Base-by-base conservation (phyloP, 768 basidiomycete genomes). In the Filobasidium wieringae region DNA sequence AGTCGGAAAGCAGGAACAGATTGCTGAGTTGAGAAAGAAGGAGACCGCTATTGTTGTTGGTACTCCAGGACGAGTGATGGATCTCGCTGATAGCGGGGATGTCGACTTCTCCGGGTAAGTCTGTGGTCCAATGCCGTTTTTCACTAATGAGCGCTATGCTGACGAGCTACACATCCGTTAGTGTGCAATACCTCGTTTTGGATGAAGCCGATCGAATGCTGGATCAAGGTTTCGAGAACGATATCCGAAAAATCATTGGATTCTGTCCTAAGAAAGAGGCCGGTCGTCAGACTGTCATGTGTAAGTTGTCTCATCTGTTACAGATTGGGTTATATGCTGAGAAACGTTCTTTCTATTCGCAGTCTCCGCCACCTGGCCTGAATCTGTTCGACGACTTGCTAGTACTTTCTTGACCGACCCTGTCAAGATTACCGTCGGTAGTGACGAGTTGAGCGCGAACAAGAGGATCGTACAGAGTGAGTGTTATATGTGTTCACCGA, bases 321-420 rank as follows among this genome's bases (percentile, higher is more conserved):
- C 36, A 24, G 34, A 40, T 30, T 24, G 17, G 45, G 29, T 32
- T 9, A 24, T 47, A 9, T 41, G 17, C 17, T 11, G 5, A 26
- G 15, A 40, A 31, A 32, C 40, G 12, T 3, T 55, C 30, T 7
- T 33, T 17, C 26, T 55, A 32, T 15, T 11, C 34, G 2, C 51
- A 92, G 89, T 97, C 78, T 95, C 90, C 52, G 95, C 95, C 8
- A 99, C 95, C 7, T 99, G 95, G 95, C 95, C 95, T 0, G 89
- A 93, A 67, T 83, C 87, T 11, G 92, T 99, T 24, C 81, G 92
- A 53, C 79, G 86, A 58, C 78, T 99, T 34, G 95, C 95, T 0
- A 80, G 81, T 65, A 84, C 90, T 9, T 97, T 97, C 77, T 85
- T 86, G 72, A 80, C 79, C 39, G 75, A 86, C 58, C 90, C 93